Base-by-base conservation (phyloP, 2,329 filamentous ascomycete genomes). In the Colletotrichum sp. region DNA sequence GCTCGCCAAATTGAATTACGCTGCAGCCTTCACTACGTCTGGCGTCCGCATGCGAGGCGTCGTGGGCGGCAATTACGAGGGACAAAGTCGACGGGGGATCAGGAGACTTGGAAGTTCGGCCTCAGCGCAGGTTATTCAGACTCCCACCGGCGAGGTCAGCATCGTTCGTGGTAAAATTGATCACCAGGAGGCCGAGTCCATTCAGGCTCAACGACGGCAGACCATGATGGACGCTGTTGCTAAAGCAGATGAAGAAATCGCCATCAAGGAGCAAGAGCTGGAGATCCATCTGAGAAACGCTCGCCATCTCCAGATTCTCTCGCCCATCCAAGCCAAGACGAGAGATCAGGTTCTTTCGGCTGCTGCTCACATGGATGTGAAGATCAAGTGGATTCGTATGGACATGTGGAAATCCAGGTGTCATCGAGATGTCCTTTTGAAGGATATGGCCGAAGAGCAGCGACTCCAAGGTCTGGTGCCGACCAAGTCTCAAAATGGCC, bases 1-100 rank as follows among this genome's bases (percentile, higher is more conserved):
- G 97, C 88, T 99, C 32, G 95, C 94, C 9, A 97, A 98, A 81
- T 90, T 99, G 76, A 99, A 99, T 83, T 99, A 99, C 82, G 96
- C 96, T 38, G 96, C 97, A 10, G 95, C 97, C 1, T 99, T 99
- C 84, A 92, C 95, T 79, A 98, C 96, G 1, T 95, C 96, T 8
- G 96, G 96, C 15, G 95, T 99, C 8, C 92, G 95, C 58, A 98
- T 98, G 89, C 92, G 96, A 79, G 96, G 96, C 26, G 93, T 98
- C 72, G 90, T 97, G 68, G 96, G 95, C 15, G 94, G 94, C 8
- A 93, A 94, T 79, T 97, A 98, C 80, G 95, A 98, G 81, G 95
- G 94, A 4, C 95, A 98, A 82, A 90, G 91, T 71, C 90, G 92
- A 65, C 91, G 94, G 71, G 94, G 93, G 3, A 92, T 96, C 78